Evolutionary conservation across 2,329 filamentous ascomycete genomes (phyloP).

Genomic region (Alternaria brassicae): DNA sequence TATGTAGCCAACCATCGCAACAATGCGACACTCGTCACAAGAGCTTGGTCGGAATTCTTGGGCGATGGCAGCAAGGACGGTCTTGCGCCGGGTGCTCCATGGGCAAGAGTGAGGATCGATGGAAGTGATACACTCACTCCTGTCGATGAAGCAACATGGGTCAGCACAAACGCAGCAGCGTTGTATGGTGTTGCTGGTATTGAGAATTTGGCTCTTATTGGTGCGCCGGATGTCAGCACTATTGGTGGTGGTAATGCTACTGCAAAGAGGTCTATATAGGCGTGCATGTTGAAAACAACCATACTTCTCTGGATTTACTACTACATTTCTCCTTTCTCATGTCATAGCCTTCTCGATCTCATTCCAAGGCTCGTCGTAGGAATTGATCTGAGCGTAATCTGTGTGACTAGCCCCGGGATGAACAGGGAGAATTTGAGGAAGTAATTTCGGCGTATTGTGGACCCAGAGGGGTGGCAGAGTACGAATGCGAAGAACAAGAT

Average conservation of each 20-base stretch:
- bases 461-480: too few relatives aligned
- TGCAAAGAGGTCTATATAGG: not conserved
- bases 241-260: slow-evolving; percentile 24
- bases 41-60: slow-evolving; percentile 64
- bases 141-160: slow-evolving; percentile 64
- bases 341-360: not conserved
- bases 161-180: slow-evolving; percentile 64
- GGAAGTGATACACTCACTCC: slow-evolving; percentile 56
- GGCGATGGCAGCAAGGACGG: slow-evolving; percentile 48
- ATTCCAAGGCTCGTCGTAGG: too few relatives aligned
- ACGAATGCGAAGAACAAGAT: too few relatives aligned
- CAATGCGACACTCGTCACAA: slow-evolving; percentile 58
- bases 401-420: too few relatives aligned
- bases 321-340: not conserved
- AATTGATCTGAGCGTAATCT: too few relatives aligned
- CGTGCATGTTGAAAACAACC: not conserved
- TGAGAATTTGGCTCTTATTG: slow-evolving; percentile 58
- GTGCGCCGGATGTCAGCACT: slow-evolving; percentile 26
- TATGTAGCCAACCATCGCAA: slow-evolving; percentile 57
- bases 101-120: slow-evolving; percentile 51
- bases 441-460: too few relatives aligned
- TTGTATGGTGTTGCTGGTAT: slow-evolving; percentile 66
- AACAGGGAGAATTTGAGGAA: too few relatives aligned
- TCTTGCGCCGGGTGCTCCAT: slow-evolving; percentile 54
- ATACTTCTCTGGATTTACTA: not conserved